Evolutionary conservation across 83 land plant genomes (phyloP), one percentile per base, ranked within the genome.

Genomic region (Picea abies): DNA sequence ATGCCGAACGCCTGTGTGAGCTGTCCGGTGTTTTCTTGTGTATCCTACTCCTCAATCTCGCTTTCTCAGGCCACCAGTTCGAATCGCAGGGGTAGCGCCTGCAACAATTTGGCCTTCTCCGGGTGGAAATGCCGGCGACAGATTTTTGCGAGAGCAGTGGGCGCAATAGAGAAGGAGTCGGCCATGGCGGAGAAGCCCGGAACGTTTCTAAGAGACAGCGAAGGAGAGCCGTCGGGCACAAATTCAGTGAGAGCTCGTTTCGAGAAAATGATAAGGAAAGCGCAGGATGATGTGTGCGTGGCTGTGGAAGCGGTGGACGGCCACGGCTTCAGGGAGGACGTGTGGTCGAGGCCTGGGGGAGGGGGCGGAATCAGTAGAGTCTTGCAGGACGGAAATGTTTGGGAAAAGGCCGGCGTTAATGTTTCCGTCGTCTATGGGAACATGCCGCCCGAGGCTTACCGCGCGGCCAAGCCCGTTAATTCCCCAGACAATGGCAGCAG

Each of bases 401-500:
- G 91, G 91, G 99, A 97, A 89, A 97, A 97, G 87, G 99, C 99
- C 6, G 99, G 99, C 4, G 99, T 97, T 19, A 97, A 97, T 87
- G 97, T 97, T 9, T 96, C 97, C 16, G 97, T 97, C 68, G 97
- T 97, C 9, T 97, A 97, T 84, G 99, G 99, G 16, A 87, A 87
- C 7, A 97, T 97, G 99, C 99, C 99, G 9, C 96, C 99, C 1
- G 99, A 97, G 37, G 99, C 99, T 56, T 97, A 97, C 56, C 79
- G 99, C 15, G 99, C 97, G 35, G 99, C 99, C 82, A 97, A 91
- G 44, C 88, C 89, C 20, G 87, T 61, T 20, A 72, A 63, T 52
- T 26, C 71, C 1, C 60, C 79, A 8, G 86, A 64, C 47, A 84
- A 58, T 22, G 41, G 81, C 65, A 49, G 79, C 86, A 94, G 90